Conservation (phyloP, 2,329 filamentous ascomycete genomes). For the Xenosphaeropsis pyriputrescens region DNA sequence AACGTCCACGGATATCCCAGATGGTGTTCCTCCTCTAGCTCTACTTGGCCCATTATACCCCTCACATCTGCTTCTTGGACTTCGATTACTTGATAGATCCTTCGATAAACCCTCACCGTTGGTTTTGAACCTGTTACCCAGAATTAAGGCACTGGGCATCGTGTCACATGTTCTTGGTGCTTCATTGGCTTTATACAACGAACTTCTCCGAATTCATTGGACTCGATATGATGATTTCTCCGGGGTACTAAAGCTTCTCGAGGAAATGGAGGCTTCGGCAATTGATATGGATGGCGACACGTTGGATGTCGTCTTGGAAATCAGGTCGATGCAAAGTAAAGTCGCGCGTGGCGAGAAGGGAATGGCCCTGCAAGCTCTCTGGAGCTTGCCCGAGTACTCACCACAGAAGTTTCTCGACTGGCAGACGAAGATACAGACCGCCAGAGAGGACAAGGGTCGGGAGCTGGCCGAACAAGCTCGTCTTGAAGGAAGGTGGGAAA, state of each 20-base stretch:
- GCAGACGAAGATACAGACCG: slow-evolving; percentile 8
- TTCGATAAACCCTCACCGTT: slow-evolving; percentile 45
- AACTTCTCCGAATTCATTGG: slow-evolving; percentile 48
- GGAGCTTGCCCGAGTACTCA: slow-evolving; percentile 15
- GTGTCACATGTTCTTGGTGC: slow-evolving; percentile 59
- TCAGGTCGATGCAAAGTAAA: slow-evolving; percentile 6
- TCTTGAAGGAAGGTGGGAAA: too few species aligned
- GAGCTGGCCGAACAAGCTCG: too few species aligned
- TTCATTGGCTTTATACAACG: slow-evolving; percentile 55
- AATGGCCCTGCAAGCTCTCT: slow-evolving; percentile 8
- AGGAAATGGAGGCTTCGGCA: slow-evolving; percentile 17
- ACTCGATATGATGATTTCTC: slow-evolving; percentile 36
- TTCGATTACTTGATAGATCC: slow-evolving; percentile 37
- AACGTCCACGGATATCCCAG: neutral
- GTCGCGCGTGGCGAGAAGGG: slow-evolving; percentile 8
- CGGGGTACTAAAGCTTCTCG: slow-evolving; percentile 10
- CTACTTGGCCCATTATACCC: slow-evolving; percentile 52
- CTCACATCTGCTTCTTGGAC: slow-evolving; percentile 39
- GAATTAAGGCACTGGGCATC: slow-evolving; percentile 51
- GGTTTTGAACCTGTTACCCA: slow-evolving; percentile 45
- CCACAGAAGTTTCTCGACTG: slow-evolving; percentile 9
- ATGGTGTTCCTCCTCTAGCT: slow-evolving; percentile 21
- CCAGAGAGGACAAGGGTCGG: slow-evolving; percentile 3
- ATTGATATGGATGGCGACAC: slow-evolving; percentile 17
- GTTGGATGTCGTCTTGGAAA: slow-evolving; percentile 10